A percentile compares a stretch with the other conserved stretches of the same genome.
These are phyloP conservation scores for Talaromyces thailandensis DNA, from an alignment of 495 filamentous ascomycete species.

Conservation along the genomic window DNA sequence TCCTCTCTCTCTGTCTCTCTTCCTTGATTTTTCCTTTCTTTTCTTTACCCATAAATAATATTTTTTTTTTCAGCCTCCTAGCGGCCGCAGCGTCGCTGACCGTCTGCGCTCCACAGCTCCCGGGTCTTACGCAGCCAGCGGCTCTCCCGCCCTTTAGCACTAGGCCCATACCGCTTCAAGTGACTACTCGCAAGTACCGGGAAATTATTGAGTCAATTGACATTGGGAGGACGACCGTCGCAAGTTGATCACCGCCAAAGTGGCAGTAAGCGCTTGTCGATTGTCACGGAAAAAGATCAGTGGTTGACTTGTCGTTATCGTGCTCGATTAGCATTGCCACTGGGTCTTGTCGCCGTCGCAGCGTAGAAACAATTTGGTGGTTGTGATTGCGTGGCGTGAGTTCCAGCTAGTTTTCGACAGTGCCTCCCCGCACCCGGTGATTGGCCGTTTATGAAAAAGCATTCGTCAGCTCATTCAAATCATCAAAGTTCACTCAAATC, in stretches of 20 bases:
- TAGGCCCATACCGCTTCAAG: neutral
- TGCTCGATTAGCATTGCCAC: neutral
- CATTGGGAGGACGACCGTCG: neutral
- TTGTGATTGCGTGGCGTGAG: neutral
- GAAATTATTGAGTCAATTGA: neutral
- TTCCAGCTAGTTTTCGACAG: neutral
- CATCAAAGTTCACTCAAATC: neutral
- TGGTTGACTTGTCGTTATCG: neutral
- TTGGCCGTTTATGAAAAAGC: neutral
- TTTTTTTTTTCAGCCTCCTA: constrained; percentile 4
- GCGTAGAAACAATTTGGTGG: neutral
- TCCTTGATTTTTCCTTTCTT: constrained; percentile 5
- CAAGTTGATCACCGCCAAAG: neutral
- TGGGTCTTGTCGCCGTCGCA: neutral
- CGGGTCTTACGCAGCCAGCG: neutral
- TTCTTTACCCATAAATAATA: neutral
- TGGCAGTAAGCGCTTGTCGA: neutral
- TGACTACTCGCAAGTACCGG: neutral
- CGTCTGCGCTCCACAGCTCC: neutral
- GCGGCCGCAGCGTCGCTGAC: neutral
- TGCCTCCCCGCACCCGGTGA: neutral
- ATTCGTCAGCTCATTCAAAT: neutral
- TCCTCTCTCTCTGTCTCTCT: neutral
- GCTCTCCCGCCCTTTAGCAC: neutral
- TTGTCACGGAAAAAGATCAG: neutral